These are phyloP conservation scores for Saturnispora hagleri DNA, from an alignment of 805 yeast genomes.

Conservation along the genomic window DNA sequence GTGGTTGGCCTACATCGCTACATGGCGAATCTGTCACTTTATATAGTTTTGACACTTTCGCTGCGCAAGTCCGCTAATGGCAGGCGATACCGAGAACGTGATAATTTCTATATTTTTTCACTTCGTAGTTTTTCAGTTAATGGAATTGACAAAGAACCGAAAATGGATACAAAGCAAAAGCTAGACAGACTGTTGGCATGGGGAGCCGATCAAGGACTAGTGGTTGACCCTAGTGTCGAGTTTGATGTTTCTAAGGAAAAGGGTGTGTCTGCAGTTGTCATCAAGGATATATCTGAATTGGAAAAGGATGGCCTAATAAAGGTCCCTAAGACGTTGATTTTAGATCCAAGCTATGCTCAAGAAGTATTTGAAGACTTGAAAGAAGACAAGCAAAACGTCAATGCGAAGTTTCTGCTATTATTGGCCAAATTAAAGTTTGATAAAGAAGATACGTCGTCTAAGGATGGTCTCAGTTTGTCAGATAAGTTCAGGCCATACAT, in stretches of 20 bases:
- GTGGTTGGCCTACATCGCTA: not conserved
- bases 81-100: slow-evolving; percentile 1
- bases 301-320: slow-evolving; percentile 22
- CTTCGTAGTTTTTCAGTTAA: not conserved
- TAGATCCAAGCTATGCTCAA: slow-evolving; percentile 31
- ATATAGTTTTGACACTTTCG: not conserved
- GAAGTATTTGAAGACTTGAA: slow-evolving; percentile 11
- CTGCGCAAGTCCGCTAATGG: slow-evolving; percentile 2
- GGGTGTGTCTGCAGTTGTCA: slow-evolving; percentile 30
- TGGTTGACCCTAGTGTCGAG: slow-evolving; percentile 26
- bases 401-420: slow-evolving; percentile 30
- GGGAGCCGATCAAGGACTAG: slow-evolving; percentile 31
- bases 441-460: slow-evolving; percentile 11
- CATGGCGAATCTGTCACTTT: not conserved
- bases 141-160: not conserved
- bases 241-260: slow-evolving; percentile 24
- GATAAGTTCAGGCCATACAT: slow-evolving; percentile 35
- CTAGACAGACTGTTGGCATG: slow-evolving; percentile 13
- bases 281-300: slow-evolving; percentile 5
- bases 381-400: slow-evolving; percentile 15
- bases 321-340: slow-evolving; percentile 31
- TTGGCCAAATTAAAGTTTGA: slow-evolving; percentile 36
- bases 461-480: slow-evolving; percentile 17
- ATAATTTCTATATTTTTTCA: not conserved
- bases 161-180: not conserved